phyloP scores from a whole-genome alignment of 2,329 filamentous ascomycete genomes.

The Epichloe gansuensis region DNA sequence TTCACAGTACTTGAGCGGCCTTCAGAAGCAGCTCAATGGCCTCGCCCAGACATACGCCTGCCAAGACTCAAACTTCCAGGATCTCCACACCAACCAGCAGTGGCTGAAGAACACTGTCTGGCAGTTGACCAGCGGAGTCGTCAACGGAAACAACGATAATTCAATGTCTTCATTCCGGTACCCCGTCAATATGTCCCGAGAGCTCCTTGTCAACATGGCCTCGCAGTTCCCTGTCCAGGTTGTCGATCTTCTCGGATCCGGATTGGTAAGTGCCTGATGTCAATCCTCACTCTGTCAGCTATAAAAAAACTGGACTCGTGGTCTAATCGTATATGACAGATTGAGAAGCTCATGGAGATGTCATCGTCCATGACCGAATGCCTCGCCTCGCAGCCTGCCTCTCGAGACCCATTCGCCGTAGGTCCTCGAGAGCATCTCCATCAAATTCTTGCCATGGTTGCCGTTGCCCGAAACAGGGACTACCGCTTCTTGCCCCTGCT shows the following conservation, averaged over 20 bases:
- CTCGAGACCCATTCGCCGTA: conserved; percentile 48
- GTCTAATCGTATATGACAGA: conserved; percentile 25
- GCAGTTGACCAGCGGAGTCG: conserved; percentile 47
- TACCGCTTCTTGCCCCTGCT: conserved; percentile 68
- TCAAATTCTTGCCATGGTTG: conserved; percentile 54
- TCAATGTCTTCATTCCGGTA: conserved; percentile 51
- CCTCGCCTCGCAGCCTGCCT: conserved; percentile 50
- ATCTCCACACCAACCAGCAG: conserved; percentile 47
- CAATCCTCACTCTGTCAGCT: not conserved
- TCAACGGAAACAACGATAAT: conserved; percentile 32
- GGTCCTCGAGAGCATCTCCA: conserved; percentile 64
- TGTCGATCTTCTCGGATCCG: conserved; percentile 65
- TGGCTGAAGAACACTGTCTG: conserved; percentile 54
- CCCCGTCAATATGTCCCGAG: conserved; percentile 48
- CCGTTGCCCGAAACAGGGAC: conserved; percentile 61
- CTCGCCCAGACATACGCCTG: conserved; percentile 40
- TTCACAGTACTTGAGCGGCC: conserved; percentile 39
- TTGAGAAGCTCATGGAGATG: conserved; percentile 72
- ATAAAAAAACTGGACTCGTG: not conserved
- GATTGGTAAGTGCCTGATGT: conserved; percentile 43
- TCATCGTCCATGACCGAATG: conserved; percentile 63
- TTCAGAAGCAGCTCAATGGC: conserved; percentile 52
- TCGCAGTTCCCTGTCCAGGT: conserved; percentile 60
- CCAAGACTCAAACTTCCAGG: conserved; percentile 40
- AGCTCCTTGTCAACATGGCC: conserved; percentile 52